These are phyloP conservation scores for Pythium pyrilobum DNA, from an alignment of 352 stramenopile species.

Conservation along the genomic window DNA sequence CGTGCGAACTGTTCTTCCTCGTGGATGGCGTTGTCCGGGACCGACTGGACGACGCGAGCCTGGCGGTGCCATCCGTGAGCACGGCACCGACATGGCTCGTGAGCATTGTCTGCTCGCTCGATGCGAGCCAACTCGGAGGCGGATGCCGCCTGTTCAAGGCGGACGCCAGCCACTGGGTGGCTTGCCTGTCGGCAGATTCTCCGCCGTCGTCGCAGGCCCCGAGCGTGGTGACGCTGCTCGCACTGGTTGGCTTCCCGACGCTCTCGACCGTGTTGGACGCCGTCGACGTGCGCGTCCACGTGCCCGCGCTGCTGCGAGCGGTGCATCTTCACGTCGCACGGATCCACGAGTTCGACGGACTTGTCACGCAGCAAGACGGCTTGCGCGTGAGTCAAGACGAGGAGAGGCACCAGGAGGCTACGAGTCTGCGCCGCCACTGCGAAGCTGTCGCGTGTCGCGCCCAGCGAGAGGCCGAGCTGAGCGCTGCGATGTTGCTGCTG, in stretches of 20 bases:
- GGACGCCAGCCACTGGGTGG: not conserved
- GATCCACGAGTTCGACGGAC: not conserved
- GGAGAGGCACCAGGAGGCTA: too few species aligned
- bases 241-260: not conserved
- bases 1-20: slow-evolving; percentile 5
- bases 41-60: not conserved
- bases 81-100: slow-evolving; percentile 3
- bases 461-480: slow-evolving; percentile 4
- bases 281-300: slow-evolving; percentile 3
- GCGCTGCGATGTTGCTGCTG: not conserved
- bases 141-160: slow-evolving; percentile 2
- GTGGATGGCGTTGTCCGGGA: not conserved
- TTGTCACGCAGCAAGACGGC: too few species aligned
- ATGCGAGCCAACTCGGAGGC: not conserved
- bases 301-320: not conserved
- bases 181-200: not conserved
- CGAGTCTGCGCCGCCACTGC: not conserved
- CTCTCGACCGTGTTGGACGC: slow-evolving; percentile 3
- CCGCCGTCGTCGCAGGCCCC: not conserved
- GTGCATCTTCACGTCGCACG: not conserved
- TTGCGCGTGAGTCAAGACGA: too few species aligned
- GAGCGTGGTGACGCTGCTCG: not conserved
- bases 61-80: not conserved
- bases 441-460: not conserved
- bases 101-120: not conserved